Percentiles rank a stretch among this genome's conserved stretches.
Conservation (phyloP, 345 rosid species). For the Xanthoceras sorbifolium region DNA sequence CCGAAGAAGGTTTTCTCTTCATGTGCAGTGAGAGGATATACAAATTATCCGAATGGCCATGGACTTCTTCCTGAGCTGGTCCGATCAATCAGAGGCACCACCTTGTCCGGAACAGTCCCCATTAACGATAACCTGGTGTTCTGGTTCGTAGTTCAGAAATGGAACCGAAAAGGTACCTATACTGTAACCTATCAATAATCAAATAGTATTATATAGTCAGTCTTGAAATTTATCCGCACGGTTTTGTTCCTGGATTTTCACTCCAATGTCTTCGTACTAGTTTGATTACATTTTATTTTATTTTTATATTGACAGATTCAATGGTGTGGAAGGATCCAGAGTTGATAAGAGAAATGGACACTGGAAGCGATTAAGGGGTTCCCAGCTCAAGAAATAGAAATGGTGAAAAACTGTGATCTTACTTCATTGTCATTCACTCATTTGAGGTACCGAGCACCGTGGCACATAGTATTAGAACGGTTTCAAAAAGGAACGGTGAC, state of each 20-base stretch:
- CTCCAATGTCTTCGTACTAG: no score
- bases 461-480: conserved; percentile 36
- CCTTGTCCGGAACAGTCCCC: conserved; percentile 39
- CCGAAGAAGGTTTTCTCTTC: conserved; percentile 34
- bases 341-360: conserved; percentile 25
- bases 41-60: conserved; percentile 46
- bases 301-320: conserved; percentile 21
- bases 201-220: neutral
- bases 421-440: conserved; percentile 36
- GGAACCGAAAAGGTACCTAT: conserved; percentile 18
- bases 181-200: neutral
- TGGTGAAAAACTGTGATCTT: conserved; percentile 38
- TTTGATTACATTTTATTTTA: no score
- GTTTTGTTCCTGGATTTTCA: neutral
- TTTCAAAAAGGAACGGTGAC: conserved; percentile 47
- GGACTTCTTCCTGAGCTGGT: conserved; percentile 33
- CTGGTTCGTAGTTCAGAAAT: conserved; percentile 38
- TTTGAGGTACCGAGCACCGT: conserved; percentile 46
- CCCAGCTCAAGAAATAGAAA: conserved; percentile 41
- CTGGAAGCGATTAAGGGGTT: conserved; percentile 34
- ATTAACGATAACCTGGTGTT: conserved; percentile 31
- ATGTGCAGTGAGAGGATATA: conserved; percentile 46
- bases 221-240: neutral
- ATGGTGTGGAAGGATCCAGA: conserved; percentile 31
- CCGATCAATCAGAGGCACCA: conserved; percentile 19